phyloP scores from a whole-genome alignment of 441 rosid genomes.

The Daphne laureola region DNA sequence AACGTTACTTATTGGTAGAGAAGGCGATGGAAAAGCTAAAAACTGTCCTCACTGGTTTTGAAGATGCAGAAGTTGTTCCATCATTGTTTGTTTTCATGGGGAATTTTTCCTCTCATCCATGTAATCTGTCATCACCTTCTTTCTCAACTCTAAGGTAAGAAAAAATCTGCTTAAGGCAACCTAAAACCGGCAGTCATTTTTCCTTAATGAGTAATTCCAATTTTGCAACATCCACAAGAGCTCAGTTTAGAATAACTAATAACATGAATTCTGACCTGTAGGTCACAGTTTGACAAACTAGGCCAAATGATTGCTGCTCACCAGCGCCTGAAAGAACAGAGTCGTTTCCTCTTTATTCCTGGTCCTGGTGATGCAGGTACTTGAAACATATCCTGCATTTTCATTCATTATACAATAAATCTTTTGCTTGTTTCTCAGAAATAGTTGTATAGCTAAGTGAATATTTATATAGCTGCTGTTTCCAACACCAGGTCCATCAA shows the following conservation, averaged over 20 bases:
- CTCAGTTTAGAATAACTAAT: constrained; percentile 9
- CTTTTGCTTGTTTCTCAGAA: background rate
- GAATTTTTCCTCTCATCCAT: constrained; percentile 73
- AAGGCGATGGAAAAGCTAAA: constrained; percentile 76
- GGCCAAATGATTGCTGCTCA: constrained; percentile 68
- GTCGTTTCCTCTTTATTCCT: constrained; percentile 77
- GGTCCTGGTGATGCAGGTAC: constrained; percentile 93
- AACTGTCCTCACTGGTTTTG: constrained; percentile 69
- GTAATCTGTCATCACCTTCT: constrained; percentile 71
- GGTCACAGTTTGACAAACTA: constrained; percentile 67
- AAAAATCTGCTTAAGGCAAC: constrained; percentile 2
- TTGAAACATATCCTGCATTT: background rate
- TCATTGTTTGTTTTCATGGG: constrained; percentile 96
- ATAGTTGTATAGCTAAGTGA: background rate
- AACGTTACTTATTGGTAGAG: constrained; percentile 37
- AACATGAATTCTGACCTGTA: constrained; percentile 21
- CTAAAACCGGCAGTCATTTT: too few species aligned
- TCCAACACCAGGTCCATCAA: constrained; percentile 70
- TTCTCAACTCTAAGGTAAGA: constrained; percentile 74
- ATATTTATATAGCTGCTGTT: constrained; percentile 11
- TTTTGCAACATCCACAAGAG: background rate
- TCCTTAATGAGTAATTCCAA: background rate
- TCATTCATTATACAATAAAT: background rate
- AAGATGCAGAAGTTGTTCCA: constrained; percentile 71
- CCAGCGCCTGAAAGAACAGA: constrained; percentile 58